These are phyloP conservation scores for Ganoderma multipileum DNA, from an alignment of 1,284 basidiomycete genomes.

Conservation along the genomic window DNA sequence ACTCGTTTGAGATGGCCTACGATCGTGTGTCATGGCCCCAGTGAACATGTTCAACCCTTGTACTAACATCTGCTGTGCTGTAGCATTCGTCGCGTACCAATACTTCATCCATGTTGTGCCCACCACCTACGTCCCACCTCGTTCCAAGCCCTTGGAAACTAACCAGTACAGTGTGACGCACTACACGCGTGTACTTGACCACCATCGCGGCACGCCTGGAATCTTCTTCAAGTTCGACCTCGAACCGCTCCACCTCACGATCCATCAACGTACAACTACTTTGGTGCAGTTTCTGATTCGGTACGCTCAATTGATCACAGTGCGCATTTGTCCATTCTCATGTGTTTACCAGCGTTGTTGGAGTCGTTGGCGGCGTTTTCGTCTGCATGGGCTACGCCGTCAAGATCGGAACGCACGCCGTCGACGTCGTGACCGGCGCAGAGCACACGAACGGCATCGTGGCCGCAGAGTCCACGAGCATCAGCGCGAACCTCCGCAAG, in stretches of 20 bases:
- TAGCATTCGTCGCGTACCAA: conserved; percentile 95
- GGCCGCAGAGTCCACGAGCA: conserved; percentile 65
- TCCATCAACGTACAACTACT: conserved; percentile 87
- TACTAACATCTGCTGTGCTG: not conserved
- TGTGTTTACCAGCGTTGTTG: conserved; percentile 57
- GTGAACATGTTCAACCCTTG: not conserved
- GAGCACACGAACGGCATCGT: conserved; percentile 65
- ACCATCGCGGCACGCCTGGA: conserved; percentile 85
- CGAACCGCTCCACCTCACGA: conserved; percentile 87
- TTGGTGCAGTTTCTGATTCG: conserved; percentile 86
- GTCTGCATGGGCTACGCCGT: conserved; percentile 83
- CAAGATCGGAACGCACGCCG: conserved; percentile 68
- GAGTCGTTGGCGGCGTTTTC: conserved; percentile 84
- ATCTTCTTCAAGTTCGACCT: conserved; percentile 98
- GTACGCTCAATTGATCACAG: conserved; percentile 41
- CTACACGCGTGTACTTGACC: conserved; percentile 81
- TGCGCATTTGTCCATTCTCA: not conserved
- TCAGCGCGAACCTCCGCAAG: conserved; percentile 49
- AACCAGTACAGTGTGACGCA: conserved; percentile 97
- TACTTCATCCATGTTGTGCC: conserved; percentile 95
- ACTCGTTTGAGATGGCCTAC: conserved; percentile 84
- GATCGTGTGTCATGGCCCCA: conserved; percentile 63
- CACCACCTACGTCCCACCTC: conserved; percentile 86
- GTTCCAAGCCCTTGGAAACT: conserved; percentile 71
- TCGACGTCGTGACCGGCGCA: conserved; percentile 70